Base-by-base conservation (phyloP, 164 flowering plant species). In the Stephania cephalantha region DNA sequence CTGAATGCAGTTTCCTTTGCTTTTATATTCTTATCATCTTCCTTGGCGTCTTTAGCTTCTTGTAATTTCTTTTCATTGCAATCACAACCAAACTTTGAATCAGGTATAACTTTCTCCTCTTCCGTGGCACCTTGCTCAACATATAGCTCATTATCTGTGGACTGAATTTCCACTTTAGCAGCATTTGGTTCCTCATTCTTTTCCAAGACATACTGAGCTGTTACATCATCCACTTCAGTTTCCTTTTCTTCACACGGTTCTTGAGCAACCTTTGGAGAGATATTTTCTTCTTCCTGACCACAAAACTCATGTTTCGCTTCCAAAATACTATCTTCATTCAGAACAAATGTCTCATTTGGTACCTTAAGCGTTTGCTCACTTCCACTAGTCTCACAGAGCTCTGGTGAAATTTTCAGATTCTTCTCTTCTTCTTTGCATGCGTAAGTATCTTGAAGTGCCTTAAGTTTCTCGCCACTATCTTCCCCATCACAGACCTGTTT, bases 61-160 rank as follows among this genome's bases (percentile, higher is more conserved):
- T 46, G 75, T 30, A 79, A 75, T 71, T 79, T 72, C 66, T 52
- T 73, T 55, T 83, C 75, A 74, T n/a, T 71, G 72, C 35, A 73
- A 71, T 71, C 42, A 70, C 76, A 65, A 46, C 17, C 53, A 13
- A 70, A 35, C 29, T 69, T 66, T 13, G 13, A 35, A 15, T 46
- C 72, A 77, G 80, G 77, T 73, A 44, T 70, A 72, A 11, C 46
- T 45, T 20, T 73, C 35, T 65, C 66, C 71, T 58, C 76, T 50
- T 77, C 81, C 53, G 70, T 45, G 55, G 67, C 73, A 69, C 44
- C 78, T 25, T 52, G 75, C 48, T 45, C 71, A 55, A 55, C 6
- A 17, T 45, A 12, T 48, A 66, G 13, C 15, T 31, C 78, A 73
- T 25, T 70, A 12, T 29, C 69, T 65, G 68, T 68, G 52, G 30